Evolutionary conservation across 2,329 filamentous ascomycete species (phyloP), one percentile per base, ranked within the genome.

Genomic region (Epichloe bromicola): DNA sequence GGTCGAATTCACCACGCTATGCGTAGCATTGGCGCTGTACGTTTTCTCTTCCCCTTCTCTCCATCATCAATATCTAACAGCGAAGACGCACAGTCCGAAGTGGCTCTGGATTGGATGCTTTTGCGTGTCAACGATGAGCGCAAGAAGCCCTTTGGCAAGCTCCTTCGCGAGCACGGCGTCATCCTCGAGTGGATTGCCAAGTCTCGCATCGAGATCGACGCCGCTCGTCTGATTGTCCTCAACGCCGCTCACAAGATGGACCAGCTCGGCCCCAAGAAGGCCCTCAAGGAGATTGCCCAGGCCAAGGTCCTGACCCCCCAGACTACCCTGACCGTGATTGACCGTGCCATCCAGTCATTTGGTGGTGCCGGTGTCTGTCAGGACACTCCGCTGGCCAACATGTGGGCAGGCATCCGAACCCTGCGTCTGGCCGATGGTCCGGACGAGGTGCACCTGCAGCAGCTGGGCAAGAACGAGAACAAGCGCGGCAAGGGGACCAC

Each of bases 1-100:
- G 93, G 93, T 36, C 86, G 93, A 53, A 97, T 98, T 65, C 93
- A 98, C 73, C 93, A 98, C 72, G 88, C 89, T 54, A 98, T 98
- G 93, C 83, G 93, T 57, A 84, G 82, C 54, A 93, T 98, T 64
- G 93, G 93, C 49, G 85, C 88, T 49, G 81, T 81, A 70, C 66
- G 75, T 71, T 8, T 8, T 23, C 15, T 6, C 19, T 34, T 26
- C 20, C 19, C 19, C n/a, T 23, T 46, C 20, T 5, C 17, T 15
- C 15, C 17, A 14, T 12, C 37, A 5, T 42, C 26, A 15, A 14
- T 19, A 42, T 43, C 47, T 34, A 34, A 43, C 39, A 23, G 2
- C 3, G 10, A n/a, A 11, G 14, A 12, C 17, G 17, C 3, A 14
- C 37, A 81, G 74, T 84, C 93, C 17, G 93, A 98, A 70, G 81